phyloP scores from a whole-genome alignment of 1,139 yeast species.

The Scheffersomyces parashehatae region DNA sequence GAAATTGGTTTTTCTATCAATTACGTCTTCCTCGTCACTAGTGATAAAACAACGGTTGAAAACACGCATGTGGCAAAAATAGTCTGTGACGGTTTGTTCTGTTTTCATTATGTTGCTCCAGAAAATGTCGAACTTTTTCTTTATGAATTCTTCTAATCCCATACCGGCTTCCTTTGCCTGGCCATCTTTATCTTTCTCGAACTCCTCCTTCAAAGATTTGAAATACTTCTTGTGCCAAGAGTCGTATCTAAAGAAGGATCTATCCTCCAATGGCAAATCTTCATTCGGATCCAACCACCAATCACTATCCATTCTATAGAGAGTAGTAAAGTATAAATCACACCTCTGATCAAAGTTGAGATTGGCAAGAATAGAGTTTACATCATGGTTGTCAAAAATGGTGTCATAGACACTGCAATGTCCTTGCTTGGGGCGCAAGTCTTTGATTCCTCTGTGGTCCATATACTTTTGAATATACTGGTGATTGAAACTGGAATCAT shows the following conservation, averaged over 20 bases:
- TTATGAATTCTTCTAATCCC: background rate
- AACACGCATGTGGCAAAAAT: slow-evolving; percentile 10
- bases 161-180: background rate
- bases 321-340: background rate
- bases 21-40: background rate
- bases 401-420: too few species aligned
- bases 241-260: background rate
- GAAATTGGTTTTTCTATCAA: background rate
- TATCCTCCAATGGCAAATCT: background rate
- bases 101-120: slow-evolving; percentile 6
- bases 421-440: too few species aligned
- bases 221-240: background rate
- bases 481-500: too few species aligned
- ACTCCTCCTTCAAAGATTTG: background rate
- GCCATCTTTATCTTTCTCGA: background rate
- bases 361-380: background rate
- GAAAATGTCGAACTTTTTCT: background rate
- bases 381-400: too few species aligned
- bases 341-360: background rate
- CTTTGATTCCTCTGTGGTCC: too few species aligned
- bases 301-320: background rate
- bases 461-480: too few species aligned
- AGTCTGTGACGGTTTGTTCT: slow-evolving; percentile 12
- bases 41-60: slow-evolving; percentile 11
- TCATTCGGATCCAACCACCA: too few species aligned